Evolutionary conservation across 495 filamentous ascomycete species (phyloP), one percentile per base, ranked within the genome.

Genomic region (Entonaema liquescens): DNA sequence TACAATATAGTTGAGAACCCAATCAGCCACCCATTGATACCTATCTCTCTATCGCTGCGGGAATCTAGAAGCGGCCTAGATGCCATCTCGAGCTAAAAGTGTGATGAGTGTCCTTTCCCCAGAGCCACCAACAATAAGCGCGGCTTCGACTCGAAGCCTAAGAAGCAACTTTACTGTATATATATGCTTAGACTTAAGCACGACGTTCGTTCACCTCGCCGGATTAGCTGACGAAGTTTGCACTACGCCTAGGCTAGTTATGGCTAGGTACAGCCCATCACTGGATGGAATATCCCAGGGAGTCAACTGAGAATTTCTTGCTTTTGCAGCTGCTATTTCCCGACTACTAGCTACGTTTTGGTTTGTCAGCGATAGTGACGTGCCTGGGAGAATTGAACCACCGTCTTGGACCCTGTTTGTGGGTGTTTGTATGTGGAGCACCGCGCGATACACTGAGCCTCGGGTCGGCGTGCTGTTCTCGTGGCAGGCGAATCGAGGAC

Each of bases 1-100:
- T 71, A 63, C 21, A 78, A 60, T 15, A 79, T 2, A 0, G 74
- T 73, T 33, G 77, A 71, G 28, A 76, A 65, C 19, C 50, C 70
- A 35, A 79, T 78, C 5, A 79, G 64, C 25, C 36, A 38, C 3
- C 19, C 65, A 59, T 77, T 76, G 23, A 79, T 62, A 3, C 60
- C 62, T 4, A 61, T 60, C 58, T 73, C 68, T 3, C n/a, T 61
- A 7, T 54, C 19, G 13, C 74, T 75, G 59, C 44, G 62, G 31
- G 65, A 68, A 53, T 57, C 71, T 6, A 63, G 67, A n/a, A n/a
- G 8, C 40, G 64, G 11, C 35, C 7, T 47, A 13, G 72, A 67
- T 47, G 71, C 73, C 63, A 71, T 74, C 21, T 47, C 53, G 35
- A 36, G 47, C 50, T 29, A 5, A 2, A 25, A 4, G 26, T 5